These are phyloP conservation scores for Candida boleticola DNA, from an alignment of 805 yeast genomes.

Conservation along the genomic window DNA sequence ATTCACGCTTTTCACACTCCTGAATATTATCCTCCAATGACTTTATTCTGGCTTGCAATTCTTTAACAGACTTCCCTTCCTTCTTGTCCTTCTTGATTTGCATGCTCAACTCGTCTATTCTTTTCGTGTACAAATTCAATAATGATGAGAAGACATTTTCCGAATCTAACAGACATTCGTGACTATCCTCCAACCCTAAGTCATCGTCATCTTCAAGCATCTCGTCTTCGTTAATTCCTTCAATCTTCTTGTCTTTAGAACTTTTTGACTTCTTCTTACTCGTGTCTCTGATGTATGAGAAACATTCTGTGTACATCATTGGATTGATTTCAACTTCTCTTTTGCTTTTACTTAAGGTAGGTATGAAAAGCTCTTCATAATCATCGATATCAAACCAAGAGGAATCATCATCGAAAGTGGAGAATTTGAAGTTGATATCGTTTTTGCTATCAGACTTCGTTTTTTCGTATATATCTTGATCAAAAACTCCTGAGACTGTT, in stretches of 20 bases:
- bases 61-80: slow-evolving; percentile 6
- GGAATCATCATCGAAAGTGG: slow-evolving; percentile 51
- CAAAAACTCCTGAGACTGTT: slow-evolving; percentile 48
- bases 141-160: slow-evolving; percentile 28
- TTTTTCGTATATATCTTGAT: slow-evolving; percentile 23
- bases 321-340: slow-evolving; percentile 55
- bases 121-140: slow-evolving; percentile 20
- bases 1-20: slow-evolving; percentile 4
- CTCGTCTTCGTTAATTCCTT: slow-evolving; percentile 2
- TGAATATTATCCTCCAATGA: slow-evolving; percentile 18
- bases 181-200: slow-evolving; percentile 28
- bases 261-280: slow-evolving; percentile 11
- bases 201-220: slow-evolving; percentile 10
- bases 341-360: slow-evolving; percentile 31
- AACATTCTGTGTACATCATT: slow-evolving; percentile 63
- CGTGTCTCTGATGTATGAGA: slow-evolving; percentile 68
- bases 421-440: slow-evolving; percentile 15
- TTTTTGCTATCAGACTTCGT: slow-evolving; percentile 4
- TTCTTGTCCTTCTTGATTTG: slow-evolving; percentile 12
- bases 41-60: slow-evolving; percentile 17
- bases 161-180: slow-evolving; percentile 26
- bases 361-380: slow-evolving; percentile 54
- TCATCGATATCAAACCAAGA: slow-evolving; percentile 65
- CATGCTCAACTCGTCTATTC: slow-evolving; percentile 25
- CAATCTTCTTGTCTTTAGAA: slow-evolving; percentile 2